Evolutionary conservation across 176 grass and related monocot genomes (phyloP).

Genomic region (Oryza officinalis): DNA sequence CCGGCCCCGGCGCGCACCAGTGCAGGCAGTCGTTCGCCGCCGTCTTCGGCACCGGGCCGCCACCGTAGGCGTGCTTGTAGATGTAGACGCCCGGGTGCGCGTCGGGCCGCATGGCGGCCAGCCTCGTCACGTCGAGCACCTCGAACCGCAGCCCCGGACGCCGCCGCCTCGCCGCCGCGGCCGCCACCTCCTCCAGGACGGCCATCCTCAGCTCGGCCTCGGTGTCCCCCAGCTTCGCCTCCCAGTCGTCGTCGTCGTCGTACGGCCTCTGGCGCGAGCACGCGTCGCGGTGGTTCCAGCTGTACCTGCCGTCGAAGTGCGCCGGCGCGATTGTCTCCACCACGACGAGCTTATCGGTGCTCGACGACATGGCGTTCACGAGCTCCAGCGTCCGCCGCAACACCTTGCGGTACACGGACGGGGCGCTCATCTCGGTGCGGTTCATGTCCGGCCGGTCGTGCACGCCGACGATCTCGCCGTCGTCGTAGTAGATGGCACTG

Average conservation of each 20-base stretch:
- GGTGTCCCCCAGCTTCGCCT: slow-evolving; percentile 6
- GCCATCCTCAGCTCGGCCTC: slow-evolving; percentile 32
- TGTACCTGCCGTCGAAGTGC: slow-evolving; percentile 14
- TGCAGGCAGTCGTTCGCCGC: slow-evolving; percentile 42
- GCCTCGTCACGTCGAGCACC: slow-evolving; percentile 45
- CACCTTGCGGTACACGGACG: slow-evolving; percentile 35
- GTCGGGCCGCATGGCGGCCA: slow-evolving; percentile 41
- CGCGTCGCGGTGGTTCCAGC: slow-evolving; percentile 39
- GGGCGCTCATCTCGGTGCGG: background rate
- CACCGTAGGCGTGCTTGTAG: background rate
- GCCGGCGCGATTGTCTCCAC: slow-evolving; percentile 27
- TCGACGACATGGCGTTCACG: background rate
- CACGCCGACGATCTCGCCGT: slow-evolving; percentile 37
- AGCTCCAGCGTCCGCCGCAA: slow-evolving; percentile 19
- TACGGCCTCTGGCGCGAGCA: slow-evolving; percentile 29
- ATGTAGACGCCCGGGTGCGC: slow-evolving; percentile 39
- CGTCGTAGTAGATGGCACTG: slow-evolving; percentile 34
- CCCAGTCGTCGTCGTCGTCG: background rate
- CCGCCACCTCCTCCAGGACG: slow-evolving; percentile 19
- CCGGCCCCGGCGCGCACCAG: slow-evolving; percentile 40
- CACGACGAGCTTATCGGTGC: slow-evolving; percentile 6
- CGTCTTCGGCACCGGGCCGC: slow-evolving; percentile 25
- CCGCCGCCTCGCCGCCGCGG: background rate
- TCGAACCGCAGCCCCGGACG: slow-evolving; percentile 11
- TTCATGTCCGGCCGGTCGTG: slow-evolving; percentile 11